phyloP scores from a whole-genome alignment of 371 early-diverging fungal genomes.

The Circinella umbellata region DNA sequence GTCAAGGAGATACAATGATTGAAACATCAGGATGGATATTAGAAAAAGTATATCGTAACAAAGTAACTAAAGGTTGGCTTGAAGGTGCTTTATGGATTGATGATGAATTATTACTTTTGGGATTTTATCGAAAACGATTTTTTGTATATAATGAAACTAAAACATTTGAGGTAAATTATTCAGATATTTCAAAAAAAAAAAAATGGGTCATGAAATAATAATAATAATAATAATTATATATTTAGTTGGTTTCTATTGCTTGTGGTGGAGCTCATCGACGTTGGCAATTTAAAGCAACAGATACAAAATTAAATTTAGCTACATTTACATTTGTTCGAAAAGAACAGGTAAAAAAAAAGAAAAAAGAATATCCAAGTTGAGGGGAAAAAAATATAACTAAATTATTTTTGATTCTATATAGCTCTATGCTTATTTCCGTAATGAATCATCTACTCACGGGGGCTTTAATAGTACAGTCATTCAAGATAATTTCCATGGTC shows the following conservation, averaged over 20 bases:
- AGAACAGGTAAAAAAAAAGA: constrained; percentile 40
- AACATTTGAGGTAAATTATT: constrained; percentile 67
- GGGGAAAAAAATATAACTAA: not conserved
- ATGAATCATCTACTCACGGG: constrained; percentile 43
- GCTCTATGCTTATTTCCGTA: constrained; percentile 54
- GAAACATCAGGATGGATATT: constrained; percentile 36
- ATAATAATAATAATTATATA: not conserved
- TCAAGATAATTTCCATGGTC: constrained; percentile 62
- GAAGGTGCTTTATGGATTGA: constrained; percentile 65
- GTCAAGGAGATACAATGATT: constrained; percentile 36
- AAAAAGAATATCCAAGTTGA: not conserved
- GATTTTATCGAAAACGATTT: constrained; percentile 74
- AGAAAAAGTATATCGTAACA: constrained; percentile 64
- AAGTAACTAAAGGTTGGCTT: constrained; percentile 76
- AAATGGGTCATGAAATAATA: too few species aligned
- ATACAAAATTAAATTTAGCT: constrained; percentile 51
- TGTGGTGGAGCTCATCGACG: constrained; percentile 67
- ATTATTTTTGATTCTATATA: constrained; percentile 6
- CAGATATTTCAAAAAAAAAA: too few species aligned
- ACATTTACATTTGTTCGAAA: constrained; percentile 61
- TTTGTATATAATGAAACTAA: constrained; percentile 77
- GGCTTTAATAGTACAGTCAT: constrained; percentile 56
- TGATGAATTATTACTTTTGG: constrained; percentile 62
- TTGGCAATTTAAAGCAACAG: constrained; percentile 58
- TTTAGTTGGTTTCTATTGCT: constrained; percentile 53